These are phyloP conservation scores for Butyriboletus loyo DNA, from an alignment of 768 basidiomycete genomes.

Conservation along the genomic window DNA sequence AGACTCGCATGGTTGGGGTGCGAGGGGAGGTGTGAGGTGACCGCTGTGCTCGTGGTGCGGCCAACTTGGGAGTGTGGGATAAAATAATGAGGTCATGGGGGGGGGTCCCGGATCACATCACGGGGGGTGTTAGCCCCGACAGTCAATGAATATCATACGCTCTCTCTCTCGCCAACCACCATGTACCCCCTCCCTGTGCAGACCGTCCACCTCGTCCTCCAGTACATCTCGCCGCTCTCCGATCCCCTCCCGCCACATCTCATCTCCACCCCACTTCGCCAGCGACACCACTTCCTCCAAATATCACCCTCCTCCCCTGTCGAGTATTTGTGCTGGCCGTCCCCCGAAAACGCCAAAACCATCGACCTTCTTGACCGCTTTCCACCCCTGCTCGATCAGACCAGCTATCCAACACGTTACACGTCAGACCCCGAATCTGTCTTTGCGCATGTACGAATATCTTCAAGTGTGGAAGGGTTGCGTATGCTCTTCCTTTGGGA, in stretches of 20 bases:
- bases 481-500: conserved; percentile 74
- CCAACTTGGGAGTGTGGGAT: conserved; percentile 3
- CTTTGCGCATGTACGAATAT: conserved; percentile 56
- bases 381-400: conserved; percentile 23
- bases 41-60: not conserved
- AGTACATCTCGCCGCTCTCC: conserved; percentile 53
- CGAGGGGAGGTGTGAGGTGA: not conserved
- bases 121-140: conserved; percentile 9
- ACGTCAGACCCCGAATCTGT: conserved; percentile 49
- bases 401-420: conserved; percentile 35
- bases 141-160: too few species aligned
- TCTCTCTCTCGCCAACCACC: not conserved
- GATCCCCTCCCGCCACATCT: conserved; percentile 58
- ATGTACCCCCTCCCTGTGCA: conserved; percentile 39
- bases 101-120: conserved; percentile 7
- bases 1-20: conserved; percentile 25
- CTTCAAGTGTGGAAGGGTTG: conserved; percentile 35
- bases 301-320: conserved; percentile 47
- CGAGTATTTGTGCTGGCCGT: conserved; percentile 71
- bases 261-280: conserved; percentile 54
- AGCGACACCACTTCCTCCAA: conserved; percentile 63
- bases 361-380: conserved; percentile 45
- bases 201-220: conserved; percentile 47
- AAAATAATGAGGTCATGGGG: conserved; percentile 10
- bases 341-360: conserved; percentile 33